Evolutionary conservation across 495 filamentous ascomycete species (phyloP).

Genomic region (Podospora anserina): DNA sequence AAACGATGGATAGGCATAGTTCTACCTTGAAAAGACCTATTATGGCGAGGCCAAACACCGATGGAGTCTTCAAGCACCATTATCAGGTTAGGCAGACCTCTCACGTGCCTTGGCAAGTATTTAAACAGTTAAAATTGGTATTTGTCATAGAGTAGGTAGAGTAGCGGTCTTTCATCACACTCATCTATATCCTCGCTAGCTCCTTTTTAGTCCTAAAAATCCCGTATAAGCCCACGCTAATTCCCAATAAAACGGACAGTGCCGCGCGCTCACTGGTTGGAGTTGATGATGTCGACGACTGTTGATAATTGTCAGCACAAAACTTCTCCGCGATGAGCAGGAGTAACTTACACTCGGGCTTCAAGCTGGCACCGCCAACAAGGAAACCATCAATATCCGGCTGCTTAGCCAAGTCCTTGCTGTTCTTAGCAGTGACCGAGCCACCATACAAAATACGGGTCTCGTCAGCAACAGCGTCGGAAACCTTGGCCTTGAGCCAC

Average conservation of each 20-base stretch:
- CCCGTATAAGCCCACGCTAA: constrained; percentile 7
- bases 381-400: constrained; percentile 96
- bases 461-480: constrained; percentile 64
- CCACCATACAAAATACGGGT: constrained; percentile 95
- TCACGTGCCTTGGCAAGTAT: no score
- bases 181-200: constrained; percentile 15
- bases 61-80: no score
- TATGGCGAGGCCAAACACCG: no score
- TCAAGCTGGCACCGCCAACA: constrained; percentile 95
- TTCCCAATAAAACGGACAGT: background rate
- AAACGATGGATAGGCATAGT: no score
- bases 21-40: no score
- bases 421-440: constrained; percentile 97
- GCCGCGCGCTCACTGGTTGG: constrained; percentile 37
- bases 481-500: constrained; percentile 77
- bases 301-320: background rate
- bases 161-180: background rate
- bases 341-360: constrained; percentile 81
- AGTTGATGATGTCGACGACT: constrained; percentile 64
- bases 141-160: background rate
- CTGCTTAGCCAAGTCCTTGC: constrained; percentile 85
- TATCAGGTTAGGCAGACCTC: no score
- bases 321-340: no score
- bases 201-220: constrained; percentile 12
- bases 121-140: background rate